Base-by-base conservation (phyloP, 768 basidiomycete species). In the Tricholoma sp. region DNA sequence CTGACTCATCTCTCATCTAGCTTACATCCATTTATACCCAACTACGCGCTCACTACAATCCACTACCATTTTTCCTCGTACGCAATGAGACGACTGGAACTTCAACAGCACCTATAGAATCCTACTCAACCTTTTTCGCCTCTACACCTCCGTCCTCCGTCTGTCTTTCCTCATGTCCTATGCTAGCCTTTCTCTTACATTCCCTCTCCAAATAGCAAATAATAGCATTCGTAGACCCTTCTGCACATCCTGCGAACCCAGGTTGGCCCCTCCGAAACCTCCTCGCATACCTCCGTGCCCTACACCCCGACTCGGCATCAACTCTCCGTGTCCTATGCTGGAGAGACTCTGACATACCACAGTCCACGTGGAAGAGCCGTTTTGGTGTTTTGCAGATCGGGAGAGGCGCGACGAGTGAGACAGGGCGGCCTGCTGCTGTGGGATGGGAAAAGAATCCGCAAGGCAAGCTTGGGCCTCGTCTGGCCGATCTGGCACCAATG, bases 211-310 rank as follows among this genome's bases (percentile, higher is more conserved):
- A 49, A 11, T 59, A 74, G 65, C 73, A 65, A 56, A 76, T 79
- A 1, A 69, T 95, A 14, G 84, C 76, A 2, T 92, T 94, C 69
- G 64, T 88, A 51, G 97, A 99, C 66, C 93, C 96, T 3, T 97
- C 94, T 0, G 85, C 94, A 0, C 76, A 84, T 45, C 74, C 82
- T 0, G 67, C 79, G 4, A 85, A 88, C 58, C 91, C 89, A 0
- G 94, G 92, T 16, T 96, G 96, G 96, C 92, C 94, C 0, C 79
- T 98, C 5, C 88, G 96, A 45, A 98, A 98, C 67, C 81, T 95
- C 58, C 86, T 98, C 9, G 82, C 88, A 14, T 94, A 88, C 70
- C 83, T 98, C 12, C 79, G 79, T 22, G 79, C 80, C 32, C 67
- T 83, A 11, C 81, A 90, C 65, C 81, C 83, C 0, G 65, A 74